phyloP scores from a whole-genome alignment of 1,284 basidiomycete species.

The Ceratobasidium sp. region DNA sequence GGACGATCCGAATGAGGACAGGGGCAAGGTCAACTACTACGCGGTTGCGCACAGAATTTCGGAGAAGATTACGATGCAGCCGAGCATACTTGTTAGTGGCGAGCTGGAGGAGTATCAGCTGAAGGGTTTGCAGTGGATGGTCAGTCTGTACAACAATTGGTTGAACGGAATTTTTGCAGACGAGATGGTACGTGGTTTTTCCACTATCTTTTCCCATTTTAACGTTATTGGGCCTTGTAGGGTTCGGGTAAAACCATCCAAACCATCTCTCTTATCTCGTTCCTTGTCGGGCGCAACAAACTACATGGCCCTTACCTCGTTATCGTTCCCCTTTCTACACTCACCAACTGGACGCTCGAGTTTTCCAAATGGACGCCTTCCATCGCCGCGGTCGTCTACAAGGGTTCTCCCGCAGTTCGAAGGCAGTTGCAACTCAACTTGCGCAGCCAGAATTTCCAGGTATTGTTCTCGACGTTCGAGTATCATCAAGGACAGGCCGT shows the following conservation, averaged over 20 bases:
- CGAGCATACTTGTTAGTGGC: slow-evolving; percentile 84
- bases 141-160: slow-evolving; percentile 98
- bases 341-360: slow-evolving; percentile 98
- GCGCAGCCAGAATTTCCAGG: slow-evolving; percentile 90
- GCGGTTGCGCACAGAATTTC: slow-evolving; percentile 95
- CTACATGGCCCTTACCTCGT: slow-evolving; percentile 97
- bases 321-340: slow-evolving; percentile 97
- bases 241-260: slow-evolving; percentile 97
- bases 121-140: slow-evolving; percentile 97
- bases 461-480: slow-evolving; percentile 97
- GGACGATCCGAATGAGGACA: slow-evolving; percentile 76
- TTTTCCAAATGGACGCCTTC: slow-evolving; percentile 97
- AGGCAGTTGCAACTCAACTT: slow-evolving; percentile 81
- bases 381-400: slow-evolving; percentile 90
- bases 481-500: slow-evolving; percentile 98
- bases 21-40: slow-evolving; percentile 94
- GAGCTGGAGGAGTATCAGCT: slow-evolving; percentile 94
- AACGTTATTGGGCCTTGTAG: slow-evolving; percentile 69
- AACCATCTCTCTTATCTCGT: slow-evolving; percentile 96
- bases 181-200: slow-evolving; percentile 85
- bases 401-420: slow-evolving; percentile 90
- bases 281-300: slow-evolving; percentile 93
- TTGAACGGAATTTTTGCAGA: slow-evolving; percentile 97
- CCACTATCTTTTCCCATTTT: no score
- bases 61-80: slow-evolving; percentile 90